Evolutionary conservation across 306 rosid genomes (phyloP), one percentile per base, ranked within the genome.

Genomic region (Quercus glauca): DNA sequence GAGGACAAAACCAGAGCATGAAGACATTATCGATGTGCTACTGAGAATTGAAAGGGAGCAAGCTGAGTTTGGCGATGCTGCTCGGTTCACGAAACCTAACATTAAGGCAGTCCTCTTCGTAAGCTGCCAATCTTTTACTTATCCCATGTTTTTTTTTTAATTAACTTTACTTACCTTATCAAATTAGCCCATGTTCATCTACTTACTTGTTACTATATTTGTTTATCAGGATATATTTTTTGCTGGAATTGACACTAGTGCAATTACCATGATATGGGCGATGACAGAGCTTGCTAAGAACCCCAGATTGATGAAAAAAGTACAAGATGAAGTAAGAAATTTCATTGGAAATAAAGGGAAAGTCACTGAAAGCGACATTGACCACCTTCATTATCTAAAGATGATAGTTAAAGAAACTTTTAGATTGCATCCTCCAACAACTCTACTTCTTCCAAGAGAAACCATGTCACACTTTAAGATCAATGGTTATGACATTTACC

Each of bases 381-480:
- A 71, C 1, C 52, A 64, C 1, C 90, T 89, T 12, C 43, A 25
- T 1, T 87, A 85, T 45, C 74, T 87, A 5, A 87, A 85, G 49
- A 69, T 67, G 83, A 76, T 85, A 6, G 69, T 87, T 8, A 89
- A 87, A 69, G 92, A 85, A 67, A 43, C 85, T 70, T 11, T 89
- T 0, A 74, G 92, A 55, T n/a, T 87, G 23, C 90, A 89, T 59
- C 89, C 90, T 41, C 81, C 85, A 9, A 80, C 64, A 1, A 83
- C 89, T 33, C 18, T 87, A 11, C 67, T 83, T 0, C 9, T 86
- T 15, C 89, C 90, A 19, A 78, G 90, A 76, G 87, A 89, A 76
- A 57, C 86, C 3, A 71, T 73, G 29, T 78, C 79, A 5, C 17
- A 57, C 0, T 83, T 78, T 20, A 79, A 41, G 17, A 63, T 89